phyloP scores from a whole-genome alignment of 257 asterid genomes.

The Nicotiana paniculata region DNA sequence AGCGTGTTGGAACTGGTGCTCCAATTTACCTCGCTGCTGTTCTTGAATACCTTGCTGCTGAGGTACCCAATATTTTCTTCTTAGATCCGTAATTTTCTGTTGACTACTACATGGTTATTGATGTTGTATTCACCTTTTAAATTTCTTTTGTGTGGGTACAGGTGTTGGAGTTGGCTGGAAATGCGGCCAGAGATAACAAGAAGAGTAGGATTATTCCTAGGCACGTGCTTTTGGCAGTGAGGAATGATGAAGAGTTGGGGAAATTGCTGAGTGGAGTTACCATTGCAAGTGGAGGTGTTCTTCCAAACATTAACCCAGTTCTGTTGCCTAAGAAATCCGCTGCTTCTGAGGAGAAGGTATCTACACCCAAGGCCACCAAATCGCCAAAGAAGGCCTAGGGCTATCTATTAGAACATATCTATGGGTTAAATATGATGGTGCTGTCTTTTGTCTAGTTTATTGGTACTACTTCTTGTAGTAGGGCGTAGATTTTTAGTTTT shows the following conservation, averaged over 20 bases:
- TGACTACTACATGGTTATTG: fast-evolving
- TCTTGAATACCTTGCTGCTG: slow-evolving; percentile 41
- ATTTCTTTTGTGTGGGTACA: neutral
- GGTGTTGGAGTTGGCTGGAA: slow-evolving; percentile 49
- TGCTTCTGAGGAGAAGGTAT: neutral
- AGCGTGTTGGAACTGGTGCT: slow-evolving; percentile 40
- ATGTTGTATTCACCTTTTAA: neutral
- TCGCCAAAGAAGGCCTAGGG: slow-evolving; percentile 18
- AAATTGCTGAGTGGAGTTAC: slow-evolving; percentile 37
- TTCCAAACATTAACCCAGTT: slow-evolving; percentile 37
- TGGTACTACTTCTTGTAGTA: neutral
- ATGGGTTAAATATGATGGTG: neutral
- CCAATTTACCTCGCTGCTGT: slow-evolving; percentile 45
- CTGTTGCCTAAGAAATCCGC: slow-evolving; percentile 39
- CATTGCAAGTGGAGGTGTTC: slow-evolving; percentile 39
- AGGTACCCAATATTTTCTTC: slow-evolving; percentile 11
- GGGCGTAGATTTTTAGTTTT: neutral
- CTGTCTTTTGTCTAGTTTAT: neutral
- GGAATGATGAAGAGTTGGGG: slow-evolving; percentile 48
- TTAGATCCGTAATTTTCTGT: neutral
- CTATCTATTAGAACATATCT: neutral
- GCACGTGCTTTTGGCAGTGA: slow-evolving; percentile 38
- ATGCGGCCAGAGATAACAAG: slow-evolving; percentile 49
- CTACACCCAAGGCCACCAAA: neutral
- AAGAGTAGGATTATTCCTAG: slow-evolving; percentile 37